These are phyloP conservation scores for Penicillium sp. DNA, from an alignment of 2,329 filamentous ascomycete species.

Conservation along the genomic window DNA sequence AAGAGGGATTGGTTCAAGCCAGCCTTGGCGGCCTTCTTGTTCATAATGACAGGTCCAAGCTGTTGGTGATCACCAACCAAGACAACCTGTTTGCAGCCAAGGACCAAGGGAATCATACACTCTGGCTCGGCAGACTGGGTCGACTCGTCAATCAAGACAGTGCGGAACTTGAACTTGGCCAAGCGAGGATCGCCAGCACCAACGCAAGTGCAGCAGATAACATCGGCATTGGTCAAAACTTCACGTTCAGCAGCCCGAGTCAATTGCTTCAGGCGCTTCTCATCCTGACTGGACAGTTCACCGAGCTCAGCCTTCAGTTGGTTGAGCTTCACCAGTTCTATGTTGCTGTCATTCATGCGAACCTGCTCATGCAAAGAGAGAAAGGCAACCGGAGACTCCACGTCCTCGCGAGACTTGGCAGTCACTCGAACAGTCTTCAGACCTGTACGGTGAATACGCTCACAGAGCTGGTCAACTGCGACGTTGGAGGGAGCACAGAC, in stretches of 20 bases:
- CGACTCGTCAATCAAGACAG: conserved; percentile 96
- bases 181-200: conserved; percentile 94
- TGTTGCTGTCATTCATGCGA: conserved; percentile 94
- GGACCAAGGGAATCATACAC: conserved; percentile 96
- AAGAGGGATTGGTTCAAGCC: conserved; percentile 98
- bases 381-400: conserved; percentile 97
- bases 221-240: conserved; percentile 91
- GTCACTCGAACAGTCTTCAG: conserved; percentile 96
- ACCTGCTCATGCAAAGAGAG: conserved; percentile 96
- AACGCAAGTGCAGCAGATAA: conserved; percentile 98
- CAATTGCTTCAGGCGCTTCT: conserved; percentile 97
- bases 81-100: conserved; percentile 99
- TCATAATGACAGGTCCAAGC: conserved; percentile 98
- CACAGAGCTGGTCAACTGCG: conserved; percentile 95
- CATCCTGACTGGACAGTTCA: conserved; percentile 90
- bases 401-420: conserved; percentile 98
- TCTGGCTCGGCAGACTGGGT: conserved; percentile 98
- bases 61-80: conserved; percentile 98
- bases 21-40: conserved; percentile 98
- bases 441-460: conserved; percentile 91
- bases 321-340: conserved; percentile 87
- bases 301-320: conserved; percentile 90
- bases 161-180: conserved; percentile 96
- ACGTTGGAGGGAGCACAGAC: conserved; percentile 98
- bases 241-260: conserved; percentile 93